phyloP scores from a whole-genome alignment of 2,329 filamentous ascomycete species.

The Phialophora expanda region DNA sequence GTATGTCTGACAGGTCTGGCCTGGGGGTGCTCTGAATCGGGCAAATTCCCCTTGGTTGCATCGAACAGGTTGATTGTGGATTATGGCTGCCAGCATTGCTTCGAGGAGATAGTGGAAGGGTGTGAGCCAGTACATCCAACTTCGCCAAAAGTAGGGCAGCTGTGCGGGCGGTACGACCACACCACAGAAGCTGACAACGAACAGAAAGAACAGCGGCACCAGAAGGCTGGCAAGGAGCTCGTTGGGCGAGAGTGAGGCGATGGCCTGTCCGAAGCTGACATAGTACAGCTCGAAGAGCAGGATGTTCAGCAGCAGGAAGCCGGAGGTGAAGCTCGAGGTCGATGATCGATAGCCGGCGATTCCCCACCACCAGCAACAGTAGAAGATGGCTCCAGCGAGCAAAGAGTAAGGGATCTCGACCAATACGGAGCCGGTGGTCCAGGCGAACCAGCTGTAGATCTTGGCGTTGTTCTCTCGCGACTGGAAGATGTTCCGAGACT shows the following conservation, averaged over 20 bases:
- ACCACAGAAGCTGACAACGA: slow-evolving; percentile 74
- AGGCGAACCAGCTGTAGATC: slow-evolving; percentile 78
- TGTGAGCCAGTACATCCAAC: slow-evolving; percentile 70
- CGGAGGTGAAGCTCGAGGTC: slow-evolving; percentile 59
- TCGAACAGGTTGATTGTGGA: slow-evolving; percentile 68
- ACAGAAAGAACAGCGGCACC: slow-evolving; percentile 72
- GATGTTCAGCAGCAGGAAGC: slow-evolving; percentile 63
- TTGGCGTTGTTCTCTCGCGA: slow-evolving; percentile 76
- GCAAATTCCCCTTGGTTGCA: slow-evolving; percentile 71
- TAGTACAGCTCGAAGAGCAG: slow-evolving; percentile 69
- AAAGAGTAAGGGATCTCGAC: slow-evolving; percentile 74
- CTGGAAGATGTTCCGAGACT: slow-evolving; percentile 70
- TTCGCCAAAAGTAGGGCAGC: slow-evolving; percentile 69
- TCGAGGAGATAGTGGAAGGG: slow-evolving; percentile 82
- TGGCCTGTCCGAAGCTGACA: slow-evolving; percentile 62
- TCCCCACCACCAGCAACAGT: slow-evolving; percentile 68
- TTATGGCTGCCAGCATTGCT: slow-evolving; percentile 69
- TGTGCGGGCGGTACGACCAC: slow-evolving; percentile 71
- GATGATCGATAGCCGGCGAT: slow-evolving; percentile 59
- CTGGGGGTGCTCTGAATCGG: slow-evolving; percentile 59
- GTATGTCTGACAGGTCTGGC: slow-evolving; percentile 66
- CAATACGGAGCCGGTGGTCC: slow-evolving; percentile 67
- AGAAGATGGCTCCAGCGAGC: slow-evolving; percentile 69
- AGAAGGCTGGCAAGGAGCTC: slow-evolving; percentile 69
- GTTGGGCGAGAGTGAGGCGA: slow-evolving; percentile 70